Evolutionary conservation across 2,329 filamentous ascomycete species (phyloP), one percentile per base, ranked within the genome.

Genomic region (Xenoacremonium recifei): DNA sequence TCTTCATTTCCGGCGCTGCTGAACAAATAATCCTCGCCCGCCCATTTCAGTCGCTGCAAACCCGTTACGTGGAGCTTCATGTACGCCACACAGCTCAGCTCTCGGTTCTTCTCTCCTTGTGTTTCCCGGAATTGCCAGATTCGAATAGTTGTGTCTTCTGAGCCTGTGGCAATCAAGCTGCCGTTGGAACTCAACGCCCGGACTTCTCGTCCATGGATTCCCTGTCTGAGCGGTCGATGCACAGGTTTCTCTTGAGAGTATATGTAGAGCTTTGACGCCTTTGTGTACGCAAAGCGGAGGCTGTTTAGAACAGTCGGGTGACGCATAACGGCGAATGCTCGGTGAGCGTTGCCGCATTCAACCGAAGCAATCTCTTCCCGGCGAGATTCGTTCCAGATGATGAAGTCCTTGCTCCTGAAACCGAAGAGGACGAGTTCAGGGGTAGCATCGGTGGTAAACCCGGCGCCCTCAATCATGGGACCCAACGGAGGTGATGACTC

Each of bases 1-100:
- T 99, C 92, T 62, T 96, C 92, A 47, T 82, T 84, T 0, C 91
- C 93, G 5, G 81, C 89, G 55, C 89, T 91, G 50, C 88, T 96
- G 61, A 97, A 87, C 3, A 99, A 77, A 53, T 85, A 86, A 1
- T 71, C 63, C 3, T 84, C 79, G 35, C 79, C 75, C 2, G 86
- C 81, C 88, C 89, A 97, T 45, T 77, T 77, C 1, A 96, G 70
- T 47, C 84, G 77, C 62, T 96, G 92, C 6, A 97, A 80, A 1
- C 92, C 93, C 0, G 89, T 85, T 2, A 82, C 85, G 60, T 99
- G 93, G 40, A 80, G 80, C 50, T 89, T 84, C 16, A 96, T 64
- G 0, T 84, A 81, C 9, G 82, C 77, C 17, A 85, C 58, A 51
- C 80, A 87, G 32, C 62, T 60, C 45, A 72, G 48, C 9, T 57